Conservation (phyloP, 2,329 filamentous ascomycete species). For the Leptographium flavum region DNA sequence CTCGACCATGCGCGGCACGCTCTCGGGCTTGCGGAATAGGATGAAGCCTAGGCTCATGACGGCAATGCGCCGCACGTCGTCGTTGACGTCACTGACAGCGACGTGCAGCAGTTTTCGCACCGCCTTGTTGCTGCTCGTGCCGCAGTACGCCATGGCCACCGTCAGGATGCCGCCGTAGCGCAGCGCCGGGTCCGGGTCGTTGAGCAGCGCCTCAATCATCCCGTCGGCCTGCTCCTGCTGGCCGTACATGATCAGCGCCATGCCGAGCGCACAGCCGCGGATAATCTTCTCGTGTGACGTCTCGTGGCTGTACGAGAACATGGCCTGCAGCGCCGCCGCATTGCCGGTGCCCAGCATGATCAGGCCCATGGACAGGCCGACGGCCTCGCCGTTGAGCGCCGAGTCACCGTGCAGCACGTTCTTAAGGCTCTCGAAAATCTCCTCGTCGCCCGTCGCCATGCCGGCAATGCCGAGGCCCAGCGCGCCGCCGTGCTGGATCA, state of each 20-base stretch:
- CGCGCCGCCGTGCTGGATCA: slow-evolving; percentile 92
- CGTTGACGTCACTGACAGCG: slow-evolving; percentile 94
- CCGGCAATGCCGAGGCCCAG: slow-evolving; percentile 90
- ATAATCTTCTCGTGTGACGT: slow-evolving; percentile 99
- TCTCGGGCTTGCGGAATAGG: slow-evolving; percentile 92
- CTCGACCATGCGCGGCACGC: slow-evolving; percentile 97
- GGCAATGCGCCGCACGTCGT: slow-evolving; percentile 88
- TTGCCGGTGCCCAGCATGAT: slow-evolving; percentile 99
- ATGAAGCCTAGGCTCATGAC: slow-evolving; percentile 98
- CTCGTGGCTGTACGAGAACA: slow-evolving; percentile 96
- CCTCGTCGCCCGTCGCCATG: slow-evolving; percentile 87
- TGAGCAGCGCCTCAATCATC: slow-evolving; percentile 82
- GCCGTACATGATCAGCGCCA: slow-evolving; percentile 97
- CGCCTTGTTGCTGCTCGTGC: slow-evolving; percentile 95
- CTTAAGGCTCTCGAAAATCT: slow-evolving; percentile 84
- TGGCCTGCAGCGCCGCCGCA: slow-evolving; percentile 80
- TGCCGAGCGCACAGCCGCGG: slow-evolving; percentile 83
- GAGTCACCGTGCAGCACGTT: slow-evolving; percentile 84
- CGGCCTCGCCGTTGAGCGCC: slow-evolving; percentile 90
- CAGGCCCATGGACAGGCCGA: slow-evolving; percentile 89
- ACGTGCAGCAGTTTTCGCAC: slow-evolving; percentile 91
- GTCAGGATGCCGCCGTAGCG: slow-evolving; percentile 98
- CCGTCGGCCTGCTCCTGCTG: slow-evolving; percentile 91
- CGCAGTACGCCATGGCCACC: slow-evolving; percentile 94
- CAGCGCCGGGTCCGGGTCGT: slow-evolving; percentile 84